Percentiles rank a stretch among this genome's conserved stretches.
Evolutionary conservation across 1,284 basidiomycete species (phyloP).

Genomic region (Tremellales sp.): DNA sequence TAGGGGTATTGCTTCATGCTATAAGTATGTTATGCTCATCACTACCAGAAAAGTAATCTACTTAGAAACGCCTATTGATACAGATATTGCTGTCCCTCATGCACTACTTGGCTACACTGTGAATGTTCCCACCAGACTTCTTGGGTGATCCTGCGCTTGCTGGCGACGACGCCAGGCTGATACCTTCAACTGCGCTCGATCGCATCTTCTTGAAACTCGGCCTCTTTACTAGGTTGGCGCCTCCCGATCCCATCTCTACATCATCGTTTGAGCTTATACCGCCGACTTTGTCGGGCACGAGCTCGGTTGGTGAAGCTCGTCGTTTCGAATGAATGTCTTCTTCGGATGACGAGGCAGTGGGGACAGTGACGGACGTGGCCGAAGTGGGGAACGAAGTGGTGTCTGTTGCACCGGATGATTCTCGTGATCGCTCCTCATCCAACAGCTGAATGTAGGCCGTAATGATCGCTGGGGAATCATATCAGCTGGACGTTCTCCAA

Average conservation of each 20-base stretch:
- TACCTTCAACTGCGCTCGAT: conserved; percentile 5
- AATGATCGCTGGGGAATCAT: conserved; percentile 57
- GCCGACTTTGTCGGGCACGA: conserved; percentile 21
- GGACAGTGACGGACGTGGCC: too few species aligned
- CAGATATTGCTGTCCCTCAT: too few species aligned
- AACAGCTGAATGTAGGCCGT: conserved; percentile 72
- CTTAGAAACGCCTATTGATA: too few species aligned
- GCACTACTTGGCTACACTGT: too few species aligned
- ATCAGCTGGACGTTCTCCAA: background rate
- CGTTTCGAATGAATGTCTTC: conserved; percentile 40
- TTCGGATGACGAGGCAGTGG: conserved; percentile 11
- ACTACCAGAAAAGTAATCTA: too few species aligned
- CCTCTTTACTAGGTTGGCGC: conserved; percentile 31
- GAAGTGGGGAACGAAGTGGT: background rate
- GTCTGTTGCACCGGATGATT: background rate
- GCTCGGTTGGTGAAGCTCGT: conserved; percentile 41
- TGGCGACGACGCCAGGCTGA: too few species aligned
- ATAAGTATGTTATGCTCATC: too few species aligned
- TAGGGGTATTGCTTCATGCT: too few species aligned
- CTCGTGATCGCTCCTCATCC: conserved; percentile 52
- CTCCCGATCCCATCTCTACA: conserved; percentile 2
- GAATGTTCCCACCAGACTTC: too few species aligned
- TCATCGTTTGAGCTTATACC: background rate
- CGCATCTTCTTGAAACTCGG: conserved; percentile 45
- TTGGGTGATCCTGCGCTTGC: too few species aligned